Percentiles rank a stretch among this genome's conserved stretches.
Evolutionary conservation across 1,139 yeast species (phyloP).

Genomic region (Protomyces lactucae-debilis): DNA sequence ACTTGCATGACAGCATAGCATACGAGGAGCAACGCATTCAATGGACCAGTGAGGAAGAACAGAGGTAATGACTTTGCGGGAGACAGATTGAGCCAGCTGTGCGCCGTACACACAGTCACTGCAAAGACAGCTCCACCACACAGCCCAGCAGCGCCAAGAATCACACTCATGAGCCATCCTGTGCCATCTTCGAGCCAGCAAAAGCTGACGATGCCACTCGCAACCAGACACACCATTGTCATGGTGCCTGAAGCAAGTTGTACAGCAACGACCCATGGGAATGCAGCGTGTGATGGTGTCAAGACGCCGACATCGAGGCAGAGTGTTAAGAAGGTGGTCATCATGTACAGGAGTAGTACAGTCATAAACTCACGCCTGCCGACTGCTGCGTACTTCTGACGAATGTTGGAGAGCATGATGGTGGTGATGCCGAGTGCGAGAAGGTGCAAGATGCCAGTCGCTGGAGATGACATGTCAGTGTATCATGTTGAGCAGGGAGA

Average conservation of each 20-base stretch:
- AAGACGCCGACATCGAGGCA: constrained; percentile 89
- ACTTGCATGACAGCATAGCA: constrained; percentile 65
- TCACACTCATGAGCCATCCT: constrained; percentile 49
- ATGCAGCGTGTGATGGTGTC: constrained; percentile 72
- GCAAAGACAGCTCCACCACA: constrained; percentile 50
- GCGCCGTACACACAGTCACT: constrained; percentile 65
- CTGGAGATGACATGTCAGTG: background rate
- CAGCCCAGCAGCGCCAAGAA: constrained; percentile 50
- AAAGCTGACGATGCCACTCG: constrained; percentile 75
- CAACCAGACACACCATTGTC: constrained; percentile 60
- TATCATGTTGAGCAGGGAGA: background rate
- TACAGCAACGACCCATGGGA: constrained; percentile 74
- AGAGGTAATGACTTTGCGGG: constrained; percentile 56
- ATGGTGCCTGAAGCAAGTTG: constrained; percentile 74
- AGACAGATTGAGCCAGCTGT: constrained; percentile 44
- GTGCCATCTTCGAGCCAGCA: constrained; percentile 96
- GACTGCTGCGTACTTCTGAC: constrained; percentile 86
- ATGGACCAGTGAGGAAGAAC: constrained; percentile 62
- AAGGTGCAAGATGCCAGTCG: constrained; percentile 51
- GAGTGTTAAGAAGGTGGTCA: constrained; percentile 58
- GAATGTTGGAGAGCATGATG: constrained; percentile 70
- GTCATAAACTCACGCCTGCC: constrained; percentile 82
- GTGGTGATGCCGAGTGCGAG: constrained; percentile 61
- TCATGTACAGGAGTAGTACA: constrained; percentile 58
- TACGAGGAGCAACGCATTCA: constrained; percentile 63